A percentile compares a stretch with the other conserved stretches of the same genome.
phyloP scores from a whole-genome alignment of 768 basidiomycete species.

The Lactarius indigo region DNA sequence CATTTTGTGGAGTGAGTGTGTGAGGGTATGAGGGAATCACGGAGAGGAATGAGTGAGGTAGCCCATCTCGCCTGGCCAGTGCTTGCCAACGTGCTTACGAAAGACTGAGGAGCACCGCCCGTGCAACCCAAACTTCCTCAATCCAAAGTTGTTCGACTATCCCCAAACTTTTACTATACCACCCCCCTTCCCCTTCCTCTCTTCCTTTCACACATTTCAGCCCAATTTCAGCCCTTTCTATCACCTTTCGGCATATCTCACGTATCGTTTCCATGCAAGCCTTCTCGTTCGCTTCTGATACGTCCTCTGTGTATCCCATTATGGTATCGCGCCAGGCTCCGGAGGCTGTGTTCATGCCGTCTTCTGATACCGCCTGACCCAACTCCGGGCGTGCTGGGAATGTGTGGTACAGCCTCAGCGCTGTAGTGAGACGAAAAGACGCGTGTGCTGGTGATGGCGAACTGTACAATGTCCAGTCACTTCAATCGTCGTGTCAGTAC shows the following conservation, averaged over 20 bases:
- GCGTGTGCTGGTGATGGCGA: conserved; percentile 62
- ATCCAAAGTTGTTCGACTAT: conserved; percentile 53
- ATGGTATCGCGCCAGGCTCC: conserved; percentile 53
- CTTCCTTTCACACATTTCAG: conserved; percentile 41
- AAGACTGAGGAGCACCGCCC: conserved; percentile 34
- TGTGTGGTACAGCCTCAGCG: conserved; percentile 63
- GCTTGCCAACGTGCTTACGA: neutral
- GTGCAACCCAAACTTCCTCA: conserved; percentile 56
- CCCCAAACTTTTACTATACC: conserved; percentile 18
- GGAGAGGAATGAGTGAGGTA: neutral
- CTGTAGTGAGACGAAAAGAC: conserved; percentile 73
- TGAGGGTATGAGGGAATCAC: conserved; percentile 2
- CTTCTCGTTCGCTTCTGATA: conserved; percentile 33
- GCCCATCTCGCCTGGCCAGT: neutral
- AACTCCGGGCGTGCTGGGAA: conserved; percentile 31
- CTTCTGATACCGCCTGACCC: conserved; percentile 24
- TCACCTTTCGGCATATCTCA: conserved; percentile 44
- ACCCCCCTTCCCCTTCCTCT: neutral
- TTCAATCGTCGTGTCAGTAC: conserved; percentile 32
- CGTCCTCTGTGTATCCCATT: conserved; percentile 26
- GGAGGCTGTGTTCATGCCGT: conserved; percentile 34
- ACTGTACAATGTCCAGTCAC: conserved; percentile 77
- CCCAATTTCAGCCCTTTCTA: conserved; percentile 44
- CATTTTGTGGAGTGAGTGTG: conserved; percentile 41
- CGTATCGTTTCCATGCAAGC: conserved; percentile 30